These are phyloP conservation scores for Dryas drummondii DNA, from an alignment of 306 rosid genomes.

Conservation along the genomic window DNA sequence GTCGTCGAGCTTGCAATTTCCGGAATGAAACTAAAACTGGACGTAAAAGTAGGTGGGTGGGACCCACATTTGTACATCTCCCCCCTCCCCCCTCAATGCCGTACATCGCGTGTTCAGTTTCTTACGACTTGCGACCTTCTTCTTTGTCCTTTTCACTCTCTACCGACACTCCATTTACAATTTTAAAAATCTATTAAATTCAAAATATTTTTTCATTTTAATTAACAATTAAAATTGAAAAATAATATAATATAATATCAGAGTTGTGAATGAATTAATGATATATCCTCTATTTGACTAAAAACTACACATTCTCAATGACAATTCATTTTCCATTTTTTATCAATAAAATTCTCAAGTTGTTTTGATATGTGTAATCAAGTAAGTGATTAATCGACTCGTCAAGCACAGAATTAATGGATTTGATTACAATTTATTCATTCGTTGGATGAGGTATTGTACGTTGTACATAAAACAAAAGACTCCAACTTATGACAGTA, in stretches of 20 bases:
- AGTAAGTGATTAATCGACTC: too few relatives aligned
- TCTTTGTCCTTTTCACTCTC: slow-evolving; percentile 7
- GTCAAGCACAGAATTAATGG: too few relatives aligned
- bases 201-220: too few relatives aligned
- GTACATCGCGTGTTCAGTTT: background rate
- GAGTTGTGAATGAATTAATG: background rate
- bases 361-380: too few relatives aligned
- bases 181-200: too few relatives aligned
- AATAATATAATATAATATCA: background rate
- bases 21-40: too few relatives aligned
- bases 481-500: too few relatives aligned
- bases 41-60: too few relatives aligned
- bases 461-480: too few relatives aligned
- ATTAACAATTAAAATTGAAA: background rate
- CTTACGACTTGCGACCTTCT: background rate
- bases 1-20: too few relatives aligned
- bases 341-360: background rate
- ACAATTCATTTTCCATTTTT: background rate
- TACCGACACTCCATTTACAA: slow-evolving; percentile 22
- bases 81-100: background rate
- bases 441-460: too few relatives aligned
- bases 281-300: background rate
- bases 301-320: background rate
- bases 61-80: background rate
- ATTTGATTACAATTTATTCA: too few relatives aligned